phyloP scores from a whole-genome alignment of 108 stramenopile species.

The Stephanodiscus triporus region DNA sequence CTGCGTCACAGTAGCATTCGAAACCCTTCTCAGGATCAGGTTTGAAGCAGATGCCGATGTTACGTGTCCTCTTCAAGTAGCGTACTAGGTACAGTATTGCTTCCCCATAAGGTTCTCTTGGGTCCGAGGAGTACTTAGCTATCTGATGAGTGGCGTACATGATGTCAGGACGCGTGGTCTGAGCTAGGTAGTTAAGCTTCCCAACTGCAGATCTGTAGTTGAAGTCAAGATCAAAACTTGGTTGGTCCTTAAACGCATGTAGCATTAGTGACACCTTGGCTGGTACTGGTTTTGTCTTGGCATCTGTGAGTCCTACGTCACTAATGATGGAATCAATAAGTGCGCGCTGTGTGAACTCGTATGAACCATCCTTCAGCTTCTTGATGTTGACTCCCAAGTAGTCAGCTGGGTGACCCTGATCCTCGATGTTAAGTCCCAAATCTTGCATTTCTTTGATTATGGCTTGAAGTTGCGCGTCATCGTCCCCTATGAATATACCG shows the following conservation, averaged over 20 bases:
- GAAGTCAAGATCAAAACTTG: constrained; percentile 28
- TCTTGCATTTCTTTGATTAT: constrained; percentile 35
- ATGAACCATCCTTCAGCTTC: constrained; percentile 24
- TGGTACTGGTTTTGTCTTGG: not conserved
- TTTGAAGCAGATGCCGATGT: not conserved
- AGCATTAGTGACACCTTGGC: not conserved
- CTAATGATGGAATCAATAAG: constrained; percentile 47
- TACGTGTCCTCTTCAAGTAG: constrained; percentile 19
- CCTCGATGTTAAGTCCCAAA: constrained; percentile 32
- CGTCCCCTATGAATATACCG: too few relatives aligned
- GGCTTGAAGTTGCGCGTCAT: constrained; percentile 35
- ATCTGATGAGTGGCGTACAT: constrained; percentile 45
- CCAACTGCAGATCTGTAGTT: constrained; percentile 38
- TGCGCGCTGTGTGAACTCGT: constrained; percentile 47
- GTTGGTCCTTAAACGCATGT: not conserved
- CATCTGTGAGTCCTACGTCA: not conserved
- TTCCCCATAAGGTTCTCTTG: not conserved
- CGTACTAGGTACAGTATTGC: constrained; percentile 20
- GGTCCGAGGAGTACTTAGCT: too few relatives aligned
- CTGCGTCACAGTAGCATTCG: constrained; percentile 12
- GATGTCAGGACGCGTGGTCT: constrained; percentile 43
- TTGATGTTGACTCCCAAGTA: constrained; percentile 56
- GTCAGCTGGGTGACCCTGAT: constrained; percentile 49
- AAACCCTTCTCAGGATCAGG: not conserved
- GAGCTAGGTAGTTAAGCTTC: constrained; percentile 47